Evolutionary conservation across 768 basidiomycete species (phyloP).

Genomic region (Floccularia luteovirens): DNA sequence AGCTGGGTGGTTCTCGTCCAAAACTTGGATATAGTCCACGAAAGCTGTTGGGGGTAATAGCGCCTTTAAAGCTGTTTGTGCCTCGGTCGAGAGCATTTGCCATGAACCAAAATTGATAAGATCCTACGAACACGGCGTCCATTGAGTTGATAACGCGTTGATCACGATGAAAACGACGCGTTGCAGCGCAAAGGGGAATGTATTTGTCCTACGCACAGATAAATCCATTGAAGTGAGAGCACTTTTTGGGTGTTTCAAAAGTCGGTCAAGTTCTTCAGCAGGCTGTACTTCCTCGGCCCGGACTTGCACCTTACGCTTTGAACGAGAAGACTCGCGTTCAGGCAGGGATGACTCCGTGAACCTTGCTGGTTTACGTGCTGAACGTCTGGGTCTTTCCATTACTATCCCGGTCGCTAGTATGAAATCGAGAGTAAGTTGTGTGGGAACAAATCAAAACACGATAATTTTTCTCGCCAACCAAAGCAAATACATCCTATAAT

Average conservation of each 20-base stretch:
- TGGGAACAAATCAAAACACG: constrained; percentile 1
- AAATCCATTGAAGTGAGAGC: constrained; percentile 40
- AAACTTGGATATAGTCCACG: constrained; percentile 16
- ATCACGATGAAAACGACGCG: not conserved
- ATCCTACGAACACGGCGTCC: constrained; percentile 26
- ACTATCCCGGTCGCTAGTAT: too few relatives aligned
- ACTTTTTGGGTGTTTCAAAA: constrained; percentile 42
- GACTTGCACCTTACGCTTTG: constrained; percentile 21
- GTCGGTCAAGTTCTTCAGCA: constrained; percentile 24
- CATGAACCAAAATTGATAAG: constrained; percentile 39
- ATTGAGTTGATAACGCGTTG: constrained; percentile 13
- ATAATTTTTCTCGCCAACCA: too few relatives aligned
- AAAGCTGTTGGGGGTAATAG: constrained; percentile 44
- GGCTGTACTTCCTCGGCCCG: constrained; percentile 23
- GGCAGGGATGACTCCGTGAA: constrained; percentile 7
- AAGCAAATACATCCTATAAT: too few relatives aligned
- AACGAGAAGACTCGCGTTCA: constrained; percentile 7
- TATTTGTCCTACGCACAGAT: constrained; percentile 28
- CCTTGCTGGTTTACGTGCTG: constrained; percentile 12
- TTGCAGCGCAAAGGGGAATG: not conserved
- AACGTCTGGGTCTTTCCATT: constrained; percentile 23
- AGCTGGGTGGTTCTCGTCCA: constrained; percentile 32
- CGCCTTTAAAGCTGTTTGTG: constrained; percentile 23
- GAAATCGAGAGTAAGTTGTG: too few relatives aligned
- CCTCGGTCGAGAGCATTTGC: constrained; percentile 35